Base-by-base conservation (phyloP, 78 protist species). In the Dictyostelium capitatum region DNA sequence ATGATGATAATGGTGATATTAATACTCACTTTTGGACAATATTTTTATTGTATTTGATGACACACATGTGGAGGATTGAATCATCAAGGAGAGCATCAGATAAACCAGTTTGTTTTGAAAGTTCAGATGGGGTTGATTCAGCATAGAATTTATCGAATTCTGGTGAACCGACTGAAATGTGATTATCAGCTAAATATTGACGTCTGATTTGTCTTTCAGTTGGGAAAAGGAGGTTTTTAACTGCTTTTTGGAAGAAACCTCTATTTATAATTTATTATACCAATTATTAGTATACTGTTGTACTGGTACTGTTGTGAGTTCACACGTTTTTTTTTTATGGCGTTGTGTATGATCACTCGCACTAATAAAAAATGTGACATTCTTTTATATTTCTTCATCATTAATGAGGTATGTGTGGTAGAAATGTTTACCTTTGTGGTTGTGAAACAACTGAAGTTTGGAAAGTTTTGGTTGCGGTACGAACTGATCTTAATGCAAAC, bases 1-100 rank as follows among this genome's bases (percentile, higher is more conserved):
- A n/a, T 19, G 10, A 37, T 25, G 23, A 6, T 78, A 30, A 23
- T 15, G 54, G n/a, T n/a, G n/a, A n/a, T n/a, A 56, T 23, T 54
- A 20, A 79, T 56, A 32, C n/a, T 47, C 75, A 84, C 93, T 51
- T 87, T 32, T 87, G 83, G n/a, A 87, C 79, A 41, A 87, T 37
- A 79, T 77, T 50, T 80, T 78, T 87, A 79, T 87, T 87, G 73
- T 87, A 87, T 87, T 74, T 87, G 69, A 87, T 87, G 78, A 87
- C 93, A 20, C 83, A 56, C 51, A 87, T 50, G 84, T 87, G 93
- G 83, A 87, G 84, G 57, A 87, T 73, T 77, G 93, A 79, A 47
- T 87, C 93, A 23, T 87, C 93, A 11, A 87, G 84, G 70, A 87
- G 84, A 23, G 93, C 93, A 87, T 87, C 93, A 46, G 67, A 51